Conservation (phyloP, 1,284 basidiomycete genomes). For the Pseudozyma hubeiensis region DNA sequence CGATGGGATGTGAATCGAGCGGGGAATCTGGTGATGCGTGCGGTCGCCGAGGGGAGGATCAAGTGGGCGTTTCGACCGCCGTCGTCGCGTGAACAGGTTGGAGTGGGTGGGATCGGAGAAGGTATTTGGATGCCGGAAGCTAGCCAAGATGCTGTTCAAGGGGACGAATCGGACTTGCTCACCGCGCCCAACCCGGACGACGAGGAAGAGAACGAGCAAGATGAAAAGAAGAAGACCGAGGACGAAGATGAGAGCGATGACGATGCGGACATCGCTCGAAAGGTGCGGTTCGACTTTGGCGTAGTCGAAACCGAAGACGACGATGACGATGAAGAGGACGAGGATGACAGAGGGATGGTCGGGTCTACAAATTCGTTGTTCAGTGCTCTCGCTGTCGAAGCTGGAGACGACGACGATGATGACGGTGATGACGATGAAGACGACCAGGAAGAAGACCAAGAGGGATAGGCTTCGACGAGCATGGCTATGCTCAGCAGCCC, state of each 20-base stretch:
- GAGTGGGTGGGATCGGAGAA: slow-evolving; percentile 5
- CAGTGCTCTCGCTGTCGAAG: slow-evolving; percentile 44
- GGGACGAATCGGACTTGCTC: slow-evolving; percentile 23
- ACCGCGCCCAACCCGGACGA: slow-evolving; percentile 34
- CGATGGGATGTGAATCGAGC: slow-evolving; percentile 87
- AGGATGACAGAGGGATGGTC: slow-evolving; percentile 6
- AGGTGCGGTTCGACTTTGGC: slow-evolving; percentile 38
- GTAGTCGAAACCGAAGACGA: slow-evolving; percentile 14
- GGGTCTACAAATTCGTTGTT: slow-evolving; percentile 28
- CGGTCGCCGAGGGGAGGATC: slow-evolving; percentile 81
- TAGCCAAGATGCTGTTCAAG: background rate
- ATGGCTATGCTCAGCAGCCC: no score
- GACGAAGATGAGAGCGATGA: slow-evolving; percentile 9
- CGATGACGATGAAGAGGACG: slow-evolving; percentile 16
- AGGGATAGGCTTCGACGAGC: background rate
- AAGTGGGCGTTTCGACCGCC: slow-evolving; percentile 78
- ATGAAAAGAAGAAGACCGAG: slow-evolving; percentile 18
- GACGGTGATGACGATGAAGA: slow-evolving; percentile 18
- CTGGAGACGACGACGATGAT: slow-evolving; percentile 32
- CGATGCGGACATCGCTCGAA: slow-evolving; percentile 24
- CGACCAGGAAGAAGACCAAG: slow-evolving; percentile 6
- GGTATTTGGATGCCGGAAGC: slow-evolving; percentile 41
- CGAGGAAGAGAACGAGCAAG: slow-evolving; percentile 27
- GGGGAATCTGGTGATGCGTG: slow-evolving; percentile 77
- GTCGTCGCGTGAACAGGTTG: background rate